Conservation (phyloP, 2,329 filamentous ascomycete species). For the Cordyceps fumosorosea region DNA sequence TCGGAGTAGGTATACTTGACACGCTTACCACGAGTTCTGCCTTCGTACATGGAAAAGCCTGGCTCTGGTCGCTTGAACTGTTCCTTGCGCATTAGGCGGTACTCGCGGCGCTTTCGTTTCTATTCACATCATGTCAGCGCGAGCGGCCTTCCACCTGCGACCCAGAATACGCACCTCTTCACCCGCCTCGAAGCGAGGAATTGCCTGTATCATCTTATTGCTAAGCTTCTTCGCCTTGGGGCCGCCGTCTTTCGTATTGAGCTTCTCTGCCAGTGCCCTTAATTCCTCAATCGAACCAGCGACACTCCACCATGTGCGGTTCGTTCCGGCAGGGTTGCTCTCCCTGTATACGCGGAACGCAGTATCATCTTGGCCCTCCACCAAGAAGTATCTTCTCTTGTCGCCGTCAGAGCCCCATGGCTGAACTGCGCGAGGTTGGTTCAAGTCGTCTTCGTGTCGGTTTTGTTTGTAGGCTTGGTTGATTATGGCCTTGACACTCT, state of each 20-base stretch:
- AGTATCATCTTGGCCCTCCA: slow-evolving; percentile 92
- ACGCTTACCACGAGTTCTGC: slow-evolving; percentile 89
- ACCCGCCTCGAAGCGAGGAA: slow-evolving; percentile 86
- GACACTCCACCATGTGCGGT: slow-evolving; percentile 84
- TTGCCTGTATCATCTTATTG: slow-evolving; percentile 68
- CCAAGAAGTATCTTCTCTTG: slow-evolving; percentile 85
- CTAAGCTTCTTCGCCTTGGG: slow-evolving; percentile 74
- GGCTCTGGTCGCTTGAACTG: slow-evolving; percentile 82
- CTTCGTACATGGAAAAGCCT: slow-evolving; percentile 91
- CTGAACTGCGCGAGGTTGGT: slow-evolving; percentile 84
- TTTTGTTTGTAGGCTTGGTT: slow-evolving; percentile 84
- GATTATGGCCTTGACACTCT: slow-evolving; percentile 72
- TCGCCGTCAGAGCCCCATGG: slow-evolving; percentile 86
- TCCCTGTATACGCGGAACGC: slow-evolving; percentile 91
- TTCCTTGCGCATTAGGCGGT: slow-evolving; percentile 77
- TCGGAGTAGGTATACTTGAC: slow-evolving; percentile 96
- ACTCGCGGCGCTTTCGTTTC: slow-evolving; percentile 92
- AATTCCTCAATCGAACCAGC: slow-evolving; percentile 88
- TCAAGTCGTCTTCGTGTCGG: slow-evolving; percentile 70
- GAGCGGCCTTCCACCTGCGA: background rate
- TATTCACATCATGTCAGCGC: slow-evolving; percentile 29
- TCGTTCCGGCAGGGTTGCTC: slow-evolving; percentile 72
- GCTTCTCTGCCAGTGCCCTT: slow-evolving; percentile 64
- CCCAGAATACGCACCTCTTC: slow-evolving; percentile 61
- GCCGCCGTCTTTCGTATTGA: slow-evolving; percentile 69